Evolutionary conservation across 148 eudicot species (phyloP).

Genomic region (Arctostaphylos glauca): DNA sequence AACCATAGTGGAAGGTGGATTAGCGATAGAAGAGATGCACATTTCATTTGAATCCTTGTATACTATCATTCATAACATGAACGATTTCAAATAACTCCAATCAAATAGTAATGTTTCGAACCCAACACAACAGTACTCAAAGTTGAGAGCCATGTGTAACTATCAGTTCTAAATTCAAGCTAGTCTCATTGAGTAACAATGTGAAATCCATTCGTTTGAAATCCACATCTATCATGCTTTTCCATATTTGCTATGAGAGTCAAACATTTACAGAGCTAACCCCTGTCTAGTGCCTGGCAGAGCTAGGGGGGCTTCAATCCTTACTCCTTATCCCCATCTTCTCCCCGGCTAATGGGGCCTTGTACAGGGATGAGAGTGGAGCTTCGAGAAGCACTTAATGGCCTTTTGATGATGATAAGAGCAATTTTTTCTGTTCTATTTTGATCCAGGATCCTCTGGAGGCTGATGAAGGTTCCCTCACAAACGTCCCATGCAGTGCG

Average conservation of each 20-base stretch:
- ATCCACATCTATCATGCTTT: neutral
- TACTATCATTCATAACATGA: neutral
- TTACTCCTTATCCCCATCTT: too few relatives aligned
- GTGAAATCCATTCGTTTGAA: neutral
- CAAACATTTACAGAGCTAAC: too few relatives aligned
- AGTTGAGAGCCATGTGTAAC: neutral
- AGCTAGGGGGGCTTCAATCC: too few relatives aligned
- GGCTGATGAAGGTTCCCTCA: constrained; percentile 37
- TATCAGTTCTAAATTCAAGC: neutral
- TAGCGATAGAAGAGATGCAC: neutral
- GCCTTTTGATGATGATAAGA: neutral
- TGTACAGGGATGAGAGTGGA: too few relatives aligned
- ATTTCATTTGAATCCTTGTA: neutral
- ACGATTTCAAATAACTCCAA: neutral
- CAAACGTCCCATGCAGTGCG: constrained; percentile 57
- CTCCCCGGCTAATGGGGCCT: too few relatives aligned
- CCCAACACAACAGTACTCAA: neutral
- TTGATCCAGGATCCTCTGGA: constrained; percentile 43
- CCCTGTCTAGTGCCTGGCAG: too few relatives aligned
- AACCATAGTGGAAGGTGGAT: neutral
- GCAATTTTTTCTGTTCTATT: neutral
- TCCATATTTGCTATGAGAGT: neutral
- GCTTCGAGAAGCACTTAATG: too few relatives aligned
- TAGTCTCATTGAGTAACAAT: neutral
- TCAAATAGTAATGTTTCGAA: neutral